Base-by-base conservation (phyloP, 306 rosid genomes). In the Castanea crenata region DNA sequence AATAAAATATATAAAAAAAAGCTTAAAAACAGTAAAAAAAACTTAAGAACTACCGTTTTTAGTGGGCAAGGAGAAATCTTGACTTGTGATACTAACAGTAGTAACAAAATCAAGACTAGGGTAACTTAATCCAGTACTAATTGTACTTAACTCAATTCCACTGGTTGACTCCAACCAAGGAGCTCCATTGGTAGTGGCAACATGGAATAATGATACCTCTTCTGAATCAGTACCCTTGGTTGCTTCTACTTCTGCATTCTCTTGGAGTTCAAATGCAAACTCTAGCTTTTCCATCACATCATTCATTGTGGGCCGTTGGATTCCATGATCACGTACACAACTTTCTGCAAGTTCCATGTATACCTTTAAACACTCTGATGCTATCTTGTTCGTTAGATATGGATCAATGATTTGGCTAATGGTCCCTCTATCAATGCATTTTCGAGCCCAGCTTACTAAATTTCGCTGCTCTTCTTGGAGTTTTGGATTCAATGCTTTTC, bases 241-340 rank as follows among this genome's bases (percentile, higher is more conserved):
- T 23, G 6, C 25, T 21, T 6, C 1, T 19, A 7, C 4, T 38
- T 38, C 44, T 38, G 44, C 44, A 1, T 67, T 67, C n/a, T 46
- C 86, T 14, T 92, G 92, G 6, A 87, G 56, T 71, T 92, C 88
- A 75, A 87, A 25, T 4, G 92, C 93, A 55, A 86, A 86, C 78
- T 85, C 93, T 51, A 90, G 79, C 13, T 80, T 82, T 88, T 85
- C 78, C 74, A 87, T 84, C 52, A 93, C 85, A 46, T 93, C 97
- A 59, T 87, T 90, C 98, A 91, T 91, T 0, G 91, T 82, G 0
- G 90, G 93, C 54, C 97, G 71, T 18, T 79, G 69, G 0, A 69
- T 62, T 4, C 93, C 94, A 0, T 88, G 81, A 1, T 91, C 94
- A 29, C 70, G 14, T 69, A 91, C 71, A 71, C 97, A 90, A 44